Conservation (phyloP, 148 eudicot genomes). For the Diospyros kaki region DNA sequence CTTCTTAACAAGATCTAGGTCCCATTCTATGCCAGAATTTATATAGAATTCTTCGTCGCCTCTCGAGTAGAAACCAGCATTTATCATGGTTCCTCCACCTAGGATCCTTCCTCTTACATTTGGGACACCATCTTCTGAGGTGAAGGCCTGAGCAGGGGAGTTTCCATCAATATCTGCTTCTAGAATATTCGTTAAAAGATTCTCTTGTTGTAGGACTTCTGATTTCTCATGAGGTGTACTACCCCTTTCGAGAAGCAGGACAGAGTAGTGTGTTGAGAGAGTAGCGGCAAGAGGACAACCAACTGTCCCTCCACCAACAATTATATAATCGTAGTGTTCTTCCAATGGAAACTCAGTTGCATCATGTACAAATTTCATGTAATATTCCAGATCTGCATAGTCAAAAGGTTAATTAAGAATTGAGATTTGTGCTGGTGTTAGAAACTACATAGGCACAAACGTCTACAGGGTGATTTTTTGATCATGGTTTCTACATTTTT, state of each 20-base stretch:
- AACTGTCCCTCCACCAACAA: slow-evolving; percentile 18
- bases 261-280: slow-evolving; percentile 11
- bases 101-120: slow-evolving; percentile 9
- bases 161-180: background rate
- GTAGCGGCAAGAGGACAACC: slow-evolving; percentile 23
- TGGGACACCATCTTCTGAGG: slow-evolving; percentile 17
- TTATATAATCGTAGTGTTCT: slow-evolving; percentile 17
- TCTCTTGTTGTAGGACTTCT: background rate
- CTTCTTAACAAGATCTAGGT: background rate
- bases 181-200: background rate
- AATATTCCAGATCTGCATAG: slow-evolving; percentile 12
- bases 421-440: too few species aligned
- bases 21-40: slow-evolving; percentile 10
- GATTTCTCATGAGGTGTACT: background rate
- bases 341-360: slow-evolving; percentile 7
- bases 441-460: too few species aligned
- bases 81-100: slow-evolving; percentile 18
- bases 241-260: slow-evolving; percentile 21
- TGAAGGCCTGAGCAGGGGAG: slow-evolving; percentile 14
- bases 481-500: too few species aligned
- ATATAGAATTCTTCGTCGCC: slow-evolving; percentile 8
- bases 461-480: too few species aligned
- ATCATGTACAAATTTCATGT: slow-evolving; percentile 7
- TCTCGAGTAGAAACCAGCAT: slow-evolving; percentile 10
- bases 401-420: too few species aligned